phyloP scores from a whole-genome alignment of 345 rosid genomes.

The Heritiera fomes region DNA sequence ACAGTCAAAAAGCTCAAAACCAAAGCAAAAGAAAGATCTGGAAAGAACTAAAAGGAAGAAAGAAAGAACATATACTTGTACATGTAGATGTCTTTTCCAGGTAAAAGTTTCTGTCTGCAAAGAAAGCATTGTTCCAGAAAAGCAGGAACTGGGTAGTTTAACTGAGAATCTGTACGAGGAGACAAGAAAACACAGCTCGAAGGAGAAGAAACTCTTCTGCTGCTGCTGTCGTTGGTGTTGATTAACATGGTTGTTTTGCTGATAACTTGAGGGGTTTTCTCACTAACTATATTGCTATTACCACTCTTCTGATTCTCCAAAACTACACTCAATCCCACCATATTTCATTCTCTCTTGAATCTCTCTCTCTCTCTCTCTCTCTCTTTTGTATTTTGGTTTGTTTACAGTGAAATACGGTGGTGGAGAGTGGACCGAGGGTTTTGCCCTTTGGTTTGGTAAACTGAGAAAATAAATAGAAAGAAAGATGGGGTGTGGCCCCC shows the following conservation, averaged over 20 bases:
- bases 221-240: not conserved
- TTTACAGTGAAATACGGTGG: too few relatives aligned
- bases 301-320: constrained; percentile 48
- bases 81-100: constrained; percentile 90
- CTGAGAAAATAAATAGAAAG: constrained; percentile 29
- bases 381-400: too few relatives aligned
- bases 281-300: constrained; percentile 14
- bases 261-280: constrained; percentile 55
- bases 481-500: constrained; percentile 30
- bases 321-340: constrained; percentile 86
- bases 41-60: too few relatives aligned
- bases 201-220: not conserved
- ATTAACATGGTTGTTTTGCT: constrained; percentile 50
- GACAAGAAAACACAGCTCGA: too few relatives aligned
- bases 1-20: not conserved
- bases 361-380: too few relatives aligned
- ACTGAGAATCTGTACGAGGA: not conserved
- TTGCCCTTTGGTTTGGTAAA: not conserved
- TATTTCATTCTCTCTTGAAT: constrained; percentile 16
- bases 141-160: constrained; percentile 26
- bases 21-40: not conserved
- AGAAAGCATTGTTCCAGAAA: constrained; percentile 77
- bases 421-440: not conserved
- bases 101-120: constrained; percentile 64
- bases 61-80: constrained; percentile 57